A percentile compares a stretch with the other conserved stretches of the same genome.
These are phyloP conservation scores for Ogataea glucozyma DNA, from an alignment of 805 yeast species.

Conservation along the genomic window DNA sequence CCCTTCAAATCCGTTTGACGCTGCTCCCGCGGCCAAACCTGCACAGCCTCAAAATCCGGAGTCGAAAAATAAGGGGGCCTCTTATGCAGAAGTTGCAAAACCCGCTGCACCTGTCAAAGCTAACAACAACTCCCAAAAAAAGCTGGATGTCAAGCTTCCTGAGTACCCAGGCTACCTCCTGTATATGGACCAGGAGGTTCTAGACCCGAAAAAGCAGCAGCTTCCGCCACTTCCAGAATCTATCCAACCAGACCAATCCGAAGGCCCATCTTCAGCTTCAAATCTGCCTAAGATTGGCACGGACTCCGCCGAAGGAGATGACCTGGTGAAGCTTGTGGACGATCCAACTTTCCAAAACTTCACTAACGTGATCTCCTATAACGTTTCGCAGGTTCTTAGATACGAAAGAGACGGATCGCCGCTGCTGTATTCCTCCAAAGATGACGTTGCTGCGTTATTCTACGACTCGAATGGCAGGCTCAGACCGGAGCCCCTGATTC, in stretches of 20 bases:
- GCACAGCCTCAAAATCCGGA: conserved; percentile 3
- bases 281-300: conserved; percentile 35
- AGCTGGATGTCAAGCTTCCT: conserved; percentile 39
- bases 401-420: conserved; percentile 83
- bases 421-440: conserved; percentile 66
- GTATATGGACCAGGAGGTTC: conserved; percentile 70
- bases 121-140: conserved; percentile 4
- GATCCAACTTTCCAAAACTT: conserved; percentile 82
- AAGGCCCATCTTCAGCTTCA: conserved; percentile 12
- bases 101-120: conserved; percentile 17
- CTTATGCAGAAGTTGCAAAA: conserved; percentile 24
- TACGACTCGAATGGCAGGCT: conserved; percentile 27
- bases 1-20: conserved; percentile 7
- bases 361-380: conserved; percentile 70
- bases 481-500: conserved; percentile 40
- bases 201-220: conserved; percentile 49
- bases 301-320: conserved; percentile 41
- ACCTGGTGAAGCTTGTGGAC: conserved; percentile 56
- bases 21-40: background rate
- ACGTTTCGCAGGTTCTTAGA: conserved; percentile 84
- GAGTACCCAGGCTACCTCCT: conserved; percentile 65
- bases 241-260: conserved; percentile 9
- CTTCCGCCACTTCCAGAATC: conserved; percentile 44
- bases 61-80: conserved; percentile 12
- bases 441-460: conserved; percentile 50